Conservation (phyloP, 495 filamentous ascomycete species). For the Xylaria longipes region DNA sequence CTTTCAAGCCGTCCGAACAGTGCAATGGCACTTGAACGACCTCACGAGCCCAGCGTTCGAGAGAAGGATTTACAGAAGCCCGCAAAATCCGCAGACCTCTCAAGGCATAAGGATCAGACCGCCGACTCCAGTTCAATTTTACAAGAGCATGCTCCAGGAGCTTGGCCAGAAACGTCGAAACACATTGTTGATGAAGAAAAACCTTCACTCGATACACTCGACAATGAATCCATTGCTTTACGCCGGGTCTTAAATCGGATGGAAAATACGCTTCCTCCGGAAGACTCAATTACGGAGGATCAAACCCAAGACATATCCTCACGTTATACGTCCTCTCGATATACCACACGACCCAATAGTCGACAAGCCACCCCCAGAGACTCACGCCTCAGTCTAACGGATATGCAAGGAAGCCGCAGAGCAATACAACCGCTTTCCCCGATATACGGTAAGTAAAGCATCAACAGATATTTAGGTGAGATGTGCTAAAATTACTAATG, state of each 20-base stretch:
- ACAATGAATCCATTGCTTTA: slow-evolving; percentile 3
- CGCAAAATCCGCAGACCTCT: background rate
- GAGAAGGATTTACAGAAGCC: background rate
- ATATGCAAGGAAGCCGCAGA: slow-evolving; percentile 29
- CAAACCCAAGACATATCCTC: slow-evolving; percentile 31
- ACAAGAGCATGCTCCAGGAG: background rate
- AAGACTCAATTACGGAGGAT: slow-evolving; percentile 8
- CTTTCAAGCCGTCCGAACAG: slow-evolving; percentile 38
- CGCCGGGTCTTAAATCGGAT: background rate
- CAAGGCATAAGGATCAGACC: background rate
- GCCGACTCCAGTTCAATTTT: background rate
- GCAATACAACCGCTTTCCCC: slow-evolving; percentile 23
- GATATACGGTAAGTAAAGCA: slow-evolving; percentile 29
- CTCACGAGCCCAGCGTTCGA: slow-evolving; percentile 20
- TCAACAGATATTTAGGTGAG: background rate
- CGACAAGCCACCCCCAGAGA: slow-evolving; percentile 29
- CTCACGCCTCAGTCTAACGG: slow-evolving; percentile 29
- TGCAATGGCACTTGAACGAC: slow-evolving; percentile 34
- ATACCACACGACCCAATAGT: slow-evolving; percentile 34
- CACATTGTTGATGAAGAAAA: background rate
- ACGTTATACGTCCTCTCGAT: slow-evolving; percentile 35
- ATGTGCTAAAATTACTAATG: slow-evolving; percentile 17
- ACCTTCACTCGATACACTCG: background rate
- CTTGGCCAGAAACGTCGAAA: background rate
- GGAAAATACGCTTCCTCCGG: background rate